These are phyloP conservation scores for Platismatia glauca DNA, from an alignment of 495 filamentous ascomycete species.

Conservation along the genomic window DNA sequence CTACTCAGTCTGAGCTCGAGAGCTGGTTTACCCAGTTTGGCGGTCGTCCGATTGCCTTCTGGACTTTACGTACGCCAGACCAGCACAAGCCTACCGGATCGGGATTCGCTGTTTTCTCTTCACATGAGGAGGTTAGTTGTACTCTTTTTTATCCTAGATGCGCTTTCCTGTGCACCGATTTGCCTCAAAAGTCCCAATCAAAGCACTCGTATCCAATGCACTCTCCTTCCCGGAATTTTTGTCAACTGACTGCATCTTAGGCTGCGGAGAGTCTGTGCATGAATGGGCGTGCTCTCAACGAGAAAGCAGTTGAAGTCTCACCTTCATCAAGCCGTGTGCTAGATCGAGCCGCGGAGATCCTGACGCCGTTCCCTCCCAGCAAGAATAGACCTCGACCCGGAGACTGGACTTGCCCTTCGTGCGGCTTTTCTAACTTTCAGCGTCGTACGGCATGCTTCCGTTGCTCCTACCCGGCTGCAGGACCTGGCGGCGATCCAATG, in stretches of 20 bases:
- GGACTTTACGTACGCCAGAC: conserved; percentile 94
- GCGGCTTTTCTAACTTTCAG: conserved; percentile 78
- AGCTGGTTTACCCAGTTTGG: conserved; percentile 99
- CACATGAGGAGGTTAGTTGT: conserved; percentile 91
- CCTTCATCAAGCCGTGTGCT: conserved; percentile 92
- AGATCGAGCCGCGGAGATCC: conserved; percentile 86
- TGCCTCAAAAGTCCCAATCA: neutral
- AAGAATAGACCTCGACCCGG: conserved; percentile 96
- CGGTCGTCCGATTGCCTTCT: conserved; percentile 97
- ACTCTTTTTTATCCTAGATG: too few relatives aligned
- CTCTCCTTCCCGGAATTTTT: neutral
- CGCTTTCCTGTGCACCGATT: neutral
- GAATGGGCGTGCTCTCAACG: conserved; percentile 95
- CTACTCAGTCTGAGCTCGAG: conserved; percentile 94
- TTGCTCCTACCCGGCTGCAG: conserved; percentile 91
- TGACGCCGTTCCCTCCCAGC: conserved; percentile 93
- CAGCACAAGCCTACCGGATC: conserved; percentile 98
- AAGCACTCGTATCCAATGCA: neutral
- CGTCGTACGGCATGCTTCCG: conserved; percentile 97
- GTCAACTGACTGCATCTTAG: conserved; percentile 37
- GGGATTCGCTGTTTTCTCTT: conserved; percentile 96
- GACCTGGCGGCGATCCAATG: conserved; percentile 61
- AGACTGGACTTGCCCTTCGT: conserved; percentile 98
- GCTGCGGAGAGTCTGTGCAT: conserved; percentile 95
- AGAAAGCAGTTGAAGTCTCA: conserved; percentile 97